These are phyloP conservation scores for Kurtzmaniella quercitrusa DNA, from an alignment of 1,139 yeast genomes.

Conservation along the genomic window DNA sequence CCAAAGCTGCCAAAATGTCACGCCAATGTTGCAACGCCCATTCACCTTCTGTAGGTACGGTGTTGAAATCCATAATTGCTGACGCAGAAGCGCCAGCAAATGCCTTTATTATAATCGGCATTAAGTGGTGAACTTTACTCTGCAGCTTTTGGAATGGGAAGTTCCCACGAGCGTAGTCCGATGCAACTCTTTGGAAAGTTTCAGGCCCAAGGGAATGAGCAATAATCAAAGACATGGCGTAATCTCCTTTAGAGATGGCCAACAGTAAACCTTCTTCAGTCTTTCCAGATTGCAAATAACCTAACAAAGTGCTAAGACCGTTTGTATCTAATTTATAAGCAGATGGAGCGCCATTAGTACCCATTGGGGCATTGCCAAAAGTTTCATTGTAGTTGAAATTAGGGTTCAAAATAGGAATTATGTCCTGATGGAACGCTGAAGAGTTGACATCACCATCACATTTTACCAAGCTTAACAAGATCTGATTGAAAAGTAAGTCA, in stretches of 20 bases:
- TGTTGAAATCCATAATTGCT: constrained; percentile 47
- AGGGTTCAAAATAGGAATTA: constrained; percentile 34
- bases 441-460: constrained; percentile 29
- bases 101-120: constrained; percentile 62
- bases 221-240: constrained; percentile 73
- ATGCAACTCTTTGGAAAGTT: constrained; percentile 55
- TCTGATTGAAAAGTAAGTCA: constrained; percentile 28
- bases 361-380: constrained; percentile 16
- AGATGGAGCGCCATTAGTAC: constrained; percentile 11
- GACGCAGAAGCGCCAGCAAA: constrained; percentile 60
- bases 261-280: constrained; percentile 61
- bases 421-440: constrained; percentile 21
- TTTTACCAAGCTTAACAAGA: constrained; percentile 23
- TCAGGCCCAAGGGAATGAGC: constrained; percentile 65
- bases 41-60: constrained; percentile 36
- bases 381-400: constrained; percentile 24
- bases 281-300: constrained; percentile 56
- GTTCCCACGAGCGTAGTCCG: constrained; percentile 35
- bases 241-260: constrained; percentile 63
- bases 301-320: constrained; percentile 32
- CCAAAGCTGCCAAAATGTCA: constrained; percentile 43
- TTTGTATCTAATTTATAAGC: constrained; percentile 36
- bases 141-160: constrained; percentile 40
- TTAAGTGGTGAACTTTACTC: constrained; percentile 44
- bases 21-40: constrained; percentile 55